Evolutionary conservation across 257 asterid species (phyloP), one percentile per base, ranked within the genome.

Genomic region (Solanum megistacrolobum): DNA sequence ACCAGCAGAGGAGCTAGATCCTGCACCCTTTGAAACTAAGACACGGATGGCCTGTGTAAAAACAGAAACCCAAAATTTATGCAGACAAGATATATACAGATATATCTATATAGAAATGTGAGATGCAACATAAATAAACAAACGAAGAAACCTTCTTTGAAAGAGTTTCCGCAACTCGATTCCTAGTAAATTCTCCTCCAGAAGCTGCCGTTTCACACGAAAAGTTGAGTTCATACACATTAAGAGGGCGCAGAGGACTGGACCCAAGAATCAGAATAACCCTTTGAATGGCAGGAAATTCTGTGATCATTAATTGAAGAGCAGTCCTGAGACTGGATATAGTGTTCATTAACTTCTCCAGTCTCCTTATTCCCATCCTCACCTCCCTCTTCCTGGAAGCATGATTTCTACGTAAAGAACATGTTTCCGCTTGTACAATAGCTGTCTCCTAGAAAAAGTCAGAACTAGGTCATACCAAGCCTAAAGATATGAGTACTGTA

Each of bases 1-100:
- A 97, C 99, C 98, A 11, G 94, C 88, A 91, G 90, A 91, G 4
- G 98, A 95, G 87, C 89, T 91, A 29, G 99, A 93, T 90, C 99
- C 99, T 72, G 93, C 98, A 82, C 99, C 99, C 90, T 87, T 95
- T 20, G 99, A 95, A 82, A 97, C 92, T 94, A 97, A 89, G 72
- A 90, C 89, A 9, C 98, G 96, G 88, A 97, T 96, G 11, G 96
- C 99, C 99, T 96, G 92, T 25, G 83, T 55, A 88, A 89, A 73
- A 87, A 79, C 52, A 58, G 71, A 75, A 41, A 46, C 39, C 27
- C 82, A 5, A 83, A 29, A 46, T 34, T 62, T 86, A 68, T 35
- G 86, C 39, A 55, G 27, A 52, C 65, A 29, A 25, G 81, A 25
- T 13, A 35, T 4, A 69, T 20, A 46, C 69, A 69, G 73, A 7